Percentiles rank a stretch among this genome's conserved stretches.
Evolutionary conservation across 495 filamentous ascomycete species (phyloP).

Genomic region (Aspergillus avenaceus): DNA sequence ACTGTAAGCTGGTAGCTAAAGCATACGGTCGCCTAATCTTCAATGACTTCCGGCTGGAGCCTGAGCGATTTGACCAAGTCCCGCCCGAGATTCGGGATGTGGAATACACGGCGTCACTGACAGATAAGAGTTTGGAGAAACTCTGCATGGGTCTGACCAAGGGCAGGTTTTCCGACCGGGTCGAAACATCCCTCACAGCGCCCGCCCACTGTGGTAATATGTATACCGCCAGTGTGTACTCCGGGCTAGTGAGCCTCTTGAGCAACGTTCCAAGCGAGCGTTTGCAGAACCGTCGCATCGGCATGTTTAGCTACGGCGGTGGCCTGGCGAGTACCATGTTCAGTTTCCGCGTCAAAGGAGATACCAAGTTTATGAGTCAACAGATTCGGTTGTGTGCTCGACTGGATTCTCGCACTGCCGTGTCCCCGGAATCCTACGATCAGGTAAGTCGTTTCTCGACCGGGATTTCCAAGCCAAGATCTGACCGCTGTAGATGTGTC

Average conservation of each 20-base stretch:
- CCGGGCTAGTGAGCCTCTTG: conserved; percentile 73
- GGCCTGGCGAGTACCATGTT: conserved; percentile 89
- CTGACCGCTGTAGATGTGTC: conserved; percentile 67
- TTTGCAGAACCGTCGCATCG: conserved; percentile 80
- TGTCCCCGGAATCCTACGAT: conserved; percentile 83
- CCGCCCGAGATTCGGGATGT: conserved; percentile 80
- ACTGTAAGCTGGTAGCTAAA: conserved; percentile 96
- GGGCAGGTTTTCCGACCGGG: conserved; percentile 88
- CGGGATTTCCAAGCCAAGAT: neutral
- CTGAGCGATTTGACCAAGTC: conserved; percentile 77
- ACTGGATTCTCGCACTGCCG: conserved; percentile 63
- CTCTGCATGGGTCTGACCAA: conserved; percentile 92
- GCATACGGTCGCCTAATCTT: conserved; percentile 92
- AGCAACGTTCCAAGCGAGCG: conserved; percentile 64
- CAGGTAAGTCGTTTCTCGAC: conserved; percentile 48
- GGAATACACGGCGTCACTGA: conserved; percentile 78
- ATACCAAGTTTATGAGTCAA: conserved; percentile 69
- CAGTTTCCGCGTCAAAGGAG: conserved; percentile 77
- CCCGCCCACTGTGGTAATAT: conserved; percentile 97
- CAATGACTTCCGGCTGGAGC: conserved; percentile 87
- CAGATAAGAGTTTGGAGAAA: conserved; percentile 95
- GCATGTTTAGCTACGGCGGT: conserved; percentile 91
- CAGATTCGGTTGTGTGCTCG: conserved; percentile 75
- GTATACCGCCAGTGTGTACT: conserved; percentile 95
- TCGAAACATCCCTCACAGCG: conserved; percentile 77